phyloP scores from a whole-genome alignment of 306 rosid species.

The Mucuna pruriens region DNA sequence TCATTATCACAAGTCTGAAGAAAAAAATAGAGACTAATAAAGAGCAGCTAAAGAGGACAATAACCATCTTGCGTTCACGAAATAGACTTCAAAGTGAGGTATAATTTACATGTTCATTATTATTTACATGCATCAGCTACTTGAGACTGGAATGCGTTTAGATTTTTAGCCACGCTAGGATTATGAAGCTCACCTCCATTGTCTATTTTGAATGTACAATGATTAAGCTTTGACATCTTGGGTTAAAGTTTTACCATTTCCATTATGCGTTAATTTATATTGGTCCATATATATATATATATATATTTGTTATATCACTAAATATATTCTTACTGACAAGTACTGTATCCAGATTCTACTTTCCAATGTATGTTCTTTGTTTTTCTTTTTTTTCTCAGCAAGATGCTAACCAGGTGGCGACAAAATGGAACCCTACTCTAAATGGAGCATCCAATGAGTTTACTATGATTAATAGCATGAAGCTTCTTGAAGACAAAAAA shows the following conservation, averaged over 20 bases:
- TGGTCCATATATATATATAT: no score
- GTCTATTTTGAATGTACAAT: no score
- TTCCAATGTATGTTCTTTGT: background rate
- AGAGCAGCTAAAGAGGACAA: background rate
- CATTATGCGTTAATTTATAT: no score
- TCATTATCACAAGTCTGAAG: background rate
- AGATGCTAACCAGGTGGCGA: slow-evolving; percentile 33
- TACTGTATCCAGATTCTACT: background rate
- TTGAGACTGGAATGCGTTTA: background rate
- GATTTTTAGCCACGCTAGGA: background rate
- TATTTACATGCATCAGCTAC: background rate
- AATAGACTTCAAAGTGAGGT: slow-evolving; percentile 46
- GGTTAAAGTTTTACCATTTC: no score
- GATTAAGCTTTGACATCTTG: no score
- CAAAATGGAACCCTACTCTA: slow-evolving; percentile 43
- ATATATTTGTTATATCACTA: no score
- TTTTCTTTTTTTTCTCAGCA: slow-evolving; percentile 29
- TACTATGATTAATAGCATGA: slow-evolving; percentile 28
- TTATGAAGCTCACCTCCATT: background rate
- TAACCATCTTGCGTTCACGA: slow-evolving; percentile 36
- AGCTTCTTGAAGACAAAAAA: slow-evolving; percentile 21
- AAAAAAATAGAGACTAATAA: slow-evolving; percentile 1
- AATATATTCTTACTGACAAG: background rate
- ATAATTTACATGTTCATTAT: slow-evolving; percentile 1
- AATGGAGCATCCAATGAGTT: slow-evolving; percentile 30